Conservation (phyloP, 2,329 filamentous ascomycete species). For the Ascochyta clinopodiicola region DNA sequence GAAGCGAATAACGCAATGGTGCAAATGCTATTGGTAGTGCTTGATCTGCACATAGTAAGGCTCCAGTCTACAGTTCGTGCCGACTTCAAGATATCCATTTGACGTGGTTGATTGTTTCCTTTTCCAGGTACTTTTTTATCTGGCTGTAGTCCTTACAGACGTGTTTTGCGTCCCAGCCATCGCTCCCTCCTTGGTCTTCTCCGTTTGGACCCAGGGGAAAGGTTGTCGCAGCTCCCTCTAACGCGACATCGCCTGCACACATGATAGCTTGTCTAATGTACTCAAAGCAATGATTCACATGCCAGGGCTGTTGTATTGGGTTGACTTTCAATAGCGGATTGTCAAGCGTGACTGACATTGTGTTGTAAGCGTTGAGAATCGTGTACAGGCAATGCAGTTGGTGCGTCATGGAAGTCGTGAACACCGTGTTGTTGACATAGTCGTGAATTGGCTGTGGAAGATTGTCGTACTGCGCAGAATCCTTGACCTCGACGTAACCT, state of each 20-base stretch:
- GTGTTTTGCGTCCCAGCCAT: conserved; percentile 45
- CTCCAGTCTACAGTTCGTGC: neutral
- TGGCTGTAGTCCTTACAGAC: conserved; percentile 43
- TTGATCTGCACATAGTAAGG: neutral
- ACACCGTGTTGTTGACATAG: conserved; percentile 39
- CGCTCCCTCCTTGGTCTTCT: conserved; percentile 41
- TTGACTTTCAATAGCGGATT: conserved; percentile 12
- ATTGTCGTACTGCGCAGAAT: conserved; percentile 30
- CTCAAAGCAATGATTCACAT: conserved; percentile 46
- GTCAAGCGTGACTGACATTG: conserved; percentile 25
- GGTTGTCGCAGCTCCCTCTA: conserved; percentile 43
- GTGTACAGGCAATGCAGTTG: conserved; percentile 46
- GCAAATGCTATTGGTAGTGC: neutral
- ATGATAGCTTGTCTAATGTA: conserved; percentile 44
- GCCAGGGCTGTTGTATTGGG: conserved; percentile 42
- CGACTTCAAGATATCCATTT: conserved; percentile 35
- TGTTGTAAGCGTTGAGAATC: conserved; percentile 43
- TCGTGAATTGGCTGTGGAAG: conserved; percentile 43
- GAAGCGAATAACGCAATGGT: no score
- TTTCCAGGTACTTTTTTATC: conserved; percentile 40
- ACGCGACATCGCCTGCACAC: conserved; percentile 43
- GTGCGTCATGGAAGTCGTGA: conserved; percentile 43
- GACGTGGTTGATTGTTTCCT: conserved; percentile 33
- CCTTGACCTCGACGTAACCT: conserved; percentile 40
- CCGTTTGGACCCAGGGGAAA: conserved; percentile 35